Evolutionary conservation across 805 yeast species (phyloP), one percentile per base, ranked within the genome.

Genomic region (Alloascoidea hylecoeti): DNA sequence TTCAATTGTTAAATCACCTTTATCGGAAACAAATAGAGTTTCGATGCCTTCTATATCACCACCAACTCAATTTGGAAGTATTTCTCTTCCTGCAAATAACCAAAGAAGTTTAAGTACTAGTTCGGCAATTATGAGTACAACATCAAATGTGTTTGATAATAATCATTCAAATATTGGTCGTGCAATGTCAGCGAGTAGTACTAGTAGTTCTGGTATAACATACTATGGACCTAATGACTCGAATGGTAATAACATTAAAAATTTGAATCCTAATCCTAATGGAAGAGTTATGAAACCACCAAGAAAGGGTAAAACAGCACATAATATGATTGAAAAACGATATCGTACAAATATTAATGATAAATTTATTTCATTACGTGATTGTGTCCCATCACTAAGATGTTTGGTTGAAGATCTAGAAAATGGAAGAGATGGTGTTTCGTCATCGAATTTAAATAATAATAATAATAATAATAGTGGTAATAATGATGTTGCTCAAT

Each of bases 241-340:
- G n/a, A n/a, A n/a, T n/a, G n/a, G n/a, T 23, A 23, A 9, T 9
- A 9, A 23, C 30, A 23, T 9, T 9, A 23, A 9, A n/a, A 23
- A 23, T 23, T 23, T 23, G 30, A 23, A 23, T 23, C 13, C 30
- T n/a, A 23, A 23, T n/a, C 30, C 30, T 9, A 9, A 9, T 23
- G 13, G n/a, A 9, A 23, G 9, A n/a, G 30, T 23, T 23, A 23
- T 23, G 30, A n/a, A 23, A n/a, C 30, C 30, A 9, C 30, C 30
- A 23, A 23, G 30, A 23, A 23, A 23, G 30, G 30, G 30, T n/a
- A 69, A 78, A 55, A 65, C 76, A 1, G 69, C 83, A 4, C 94
- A 82, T 57, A 82, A 81, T 50, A 73, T 79, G 64, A 77, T 82
- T 46, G 94, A 83, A 52, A 81, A 81, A 57, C 76, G 79, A 50